A percentile compares a stretch with the other conserved stretches of the same genome.
These are phyloP conservation scores for Solanum boliviense DNA, from an alignment of 257 asterid species.

Conservation along the genomic window DNA sequence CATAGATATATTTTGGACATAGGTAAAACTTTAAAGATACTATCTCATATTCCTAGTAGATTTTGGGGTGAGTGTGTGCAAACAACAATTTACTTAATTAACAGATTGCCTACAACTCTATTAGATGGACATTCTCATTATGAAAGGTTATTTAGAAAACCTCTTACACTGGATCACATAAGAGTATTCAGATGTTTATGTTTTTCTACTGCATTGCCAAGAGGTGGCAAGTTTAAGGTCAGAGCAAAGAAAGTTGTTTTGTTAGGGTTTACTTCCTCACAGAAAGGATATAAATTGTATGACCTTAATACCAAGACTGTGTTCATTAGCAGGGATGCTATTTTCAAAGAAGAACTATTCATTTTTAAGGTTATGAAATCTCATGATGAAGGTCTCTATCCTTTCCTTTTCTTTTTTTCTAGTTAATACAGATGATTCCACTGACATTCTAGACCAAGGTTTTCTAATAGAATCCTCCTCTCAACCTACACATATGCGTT, in stretches of 20 bases:
- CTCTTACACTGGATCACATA: background rate
- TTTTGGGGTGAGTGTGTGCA: background rate
- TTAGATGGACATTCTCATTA: background rate
- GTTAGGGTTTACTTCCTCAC: background rate
- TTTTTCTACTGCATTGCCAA: background rate
- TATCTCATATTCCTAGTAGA: background rate
- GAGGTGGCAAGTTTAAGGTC: background rate
- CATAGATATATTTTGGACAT: background rate
- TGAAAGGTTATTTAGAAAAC: background rate
- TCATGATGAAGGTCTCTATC: background rate
- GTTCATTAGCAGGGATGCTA: background rate
- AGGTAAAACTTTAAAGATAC: too few relatives aligned
- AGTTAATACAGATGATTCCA: background rate
- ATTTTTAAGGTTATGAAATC: background rate
- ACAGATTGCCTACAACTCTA: background rate
- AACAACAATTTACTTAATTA: too few relatives aligned
- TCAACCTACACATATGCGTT: background rate
- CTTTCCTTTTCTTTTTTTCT: too few relatives aligned
- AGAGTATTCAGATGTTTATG: background rate
- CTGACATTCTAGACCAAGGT: too few relatives aligned
- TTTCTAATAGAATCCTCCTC: background rate
- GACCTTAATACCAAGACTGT: background rate
- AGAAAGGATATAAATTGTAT: background rate
- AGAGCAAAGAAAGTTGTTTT: background rate
- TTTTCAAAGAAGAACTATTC: background rate